Conservation (phyloP, 768 basidiomycete species). For the Strobilomyces dryophilus region DNA sequence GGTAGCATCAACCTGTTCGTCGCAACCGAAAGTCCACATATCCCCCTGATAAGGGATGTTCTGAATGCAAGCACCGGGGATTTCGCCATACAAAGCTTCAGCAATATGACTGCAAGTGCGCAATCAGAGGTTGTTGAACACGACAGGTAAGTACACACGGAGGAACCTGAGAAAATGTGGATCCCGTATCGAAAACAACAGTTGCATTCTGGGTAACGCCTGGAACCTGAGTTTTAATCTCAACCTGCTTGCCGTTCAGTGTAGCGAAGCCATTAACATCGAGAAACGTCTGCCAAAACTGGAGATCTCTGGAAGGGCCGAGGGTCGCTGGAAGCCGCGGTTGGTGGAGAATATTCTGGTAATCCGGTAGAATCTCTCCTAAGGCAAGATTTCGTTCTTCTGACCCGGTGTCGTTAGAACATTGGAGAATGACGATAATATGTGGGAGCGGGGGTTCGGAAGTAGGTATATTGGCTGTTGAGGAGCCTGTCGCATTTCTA, state of each 20-base stretch:
- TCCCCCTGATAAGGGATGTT: conserved; percentile 39
- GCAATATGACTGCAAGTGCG: conserved; percentile 41
- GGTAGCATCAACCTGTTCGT: conserved; percentile 58
- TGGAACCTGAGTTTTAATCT: conserved; percentile 42
- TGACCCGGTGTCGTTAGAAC: conserved; percentile 44
- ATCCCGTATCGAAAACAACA: conserved; percentile 66
- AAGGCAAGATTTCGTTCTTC: conserved; percentile 56
- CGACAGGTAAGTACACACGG: conserved; percentile 29
- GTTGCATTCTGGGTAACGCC: conserved; percentile 46
- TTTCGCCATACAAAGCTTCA: conserved; percentile 55
- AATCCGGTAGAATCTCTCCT: conserved; percentile 53
- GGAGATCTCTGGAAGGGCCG: conserved; percentile 37
- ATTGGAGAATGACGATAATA: conserved; percentile 60
- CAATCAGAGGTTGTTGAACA: conserved; percentile 14
- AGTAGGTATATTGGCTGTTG: conserved; percentile 54
- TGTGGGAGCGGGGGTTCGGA: conserved; percentile 53
- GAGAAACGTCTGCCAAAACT: conserved; percentile 64
- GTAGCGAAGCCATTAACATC: conserved; percentile 61
- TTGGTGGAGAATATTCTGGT: conserved; percentile 44
- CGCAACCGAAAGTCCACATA: conserved; percentile 62
- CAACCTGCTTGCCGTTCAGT: conserved; percentile 50
- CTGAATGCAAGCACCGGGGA: conserved; percentile 47
- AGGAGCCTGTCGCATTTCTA: conserved; percentile 29
- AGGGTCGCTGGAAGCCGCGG: conserved; percentile 47
- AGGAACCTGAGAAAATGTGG: conserved; percentile 61